Evolutionary conservation across 2,329 filamentous ascomycete genomes (phyloP), one percentile per base, ranked within the genome.

Genomic region (Colletotrichum tamarilloi): DNA sequence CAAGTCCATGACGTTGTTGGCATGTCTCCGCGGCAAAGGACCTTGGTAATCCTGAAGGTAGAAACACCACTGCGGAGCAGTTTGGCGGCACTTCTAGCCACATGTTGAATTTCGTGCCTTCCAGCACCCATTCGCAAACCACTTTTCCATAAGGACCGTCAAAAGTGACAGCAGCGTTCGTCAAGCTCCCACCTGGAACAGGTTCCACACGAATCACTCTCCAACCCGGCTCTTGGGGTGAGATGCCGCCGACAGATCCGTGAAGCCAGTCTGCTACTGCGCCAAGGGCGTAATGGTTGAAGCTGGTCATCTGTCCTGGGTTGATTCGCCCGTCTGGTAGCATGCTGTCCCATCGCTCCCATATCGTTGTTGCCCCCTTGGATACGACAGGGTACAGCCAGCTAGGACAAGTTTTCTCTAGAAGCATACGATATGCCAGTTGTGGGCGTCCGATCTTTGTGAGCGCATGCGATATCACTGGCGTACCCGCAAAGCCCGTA

Each of bases 271-370:
- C 79, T 4, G 79, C 81, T 1, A 85, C 81, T 5, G 81, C 80
- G 0, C 84, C 83, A 19, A 84, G 80, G 0, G 83, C 82, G 56
- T 85, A 85, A 69, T 85, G 82, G 62, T 85, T 84, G 64, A 84
- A 82, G 30, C 80, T 83, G 0, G 83, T 85, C 83, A 85, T 85
- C 53, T 80, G 76, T 0, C 83, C 81, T 0, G 81, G 79, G 62
- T 85, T 85, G 55, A 85, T 80, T 1, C 74, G 77, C 0, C 82
- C 82, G 60, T 84, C 79, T 0, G 82, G 79, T 3, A 82, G 68
- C 74, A 85, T 80, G 52, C 79, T 80, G 53, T 85, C 81, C 83
- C 83, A 85, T 5, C 84, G 80, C 75, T 85, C 84, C 84, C 83
- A 85, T 3, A 83, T 81, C 0, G 82, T 85, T 0, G 84, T 85